These are phyloP conservation scores for Candida sp. DNA, from an alignment of 1,139 yeast species.

Conservation along the genomic window DNA sequence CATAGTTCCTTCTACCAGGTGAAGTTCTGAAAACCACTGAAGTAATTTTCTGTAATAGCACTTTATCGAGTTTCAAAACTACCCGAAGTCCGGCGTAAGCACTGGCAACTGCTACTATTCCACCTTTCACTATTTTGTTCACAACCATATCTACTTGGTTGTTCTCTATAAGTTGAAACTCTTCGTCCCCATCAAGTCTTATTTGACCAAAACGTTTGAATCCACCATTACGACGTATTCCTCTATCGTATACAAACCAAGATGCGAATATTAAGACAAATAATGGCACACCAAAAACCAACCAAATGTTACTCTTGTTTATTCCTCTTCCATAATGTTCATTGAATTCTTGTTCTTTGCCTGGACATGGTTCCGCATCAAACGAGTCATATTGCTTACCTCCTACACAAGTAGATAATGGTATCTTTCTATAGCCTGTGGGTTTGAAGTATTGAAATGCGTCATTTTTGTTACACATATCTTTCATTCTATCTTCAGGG, in stretches of 20 bases:
- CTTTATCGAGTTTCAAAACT: slow-evolving; percentile 30
- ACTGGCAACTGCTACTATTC: slow-evolving; percentile 51
- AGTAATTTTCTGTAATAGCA: slow-evolving; percentile 32
- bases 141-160: slow-evolving; percentile 62
- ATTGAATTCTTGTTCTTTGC: slow-evolving; percentile 66
- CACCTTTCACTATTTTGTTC: slow-evolving; percentile 58
- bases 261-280: slow-evolving; percentile 52
- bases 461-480: slow-evolving; percentile 54
- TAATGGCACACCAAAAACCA: slow-evolving; percentile 58
- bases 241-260: slow-evolving; percentile 79
- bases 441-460: slow-evolving; percentile 53
- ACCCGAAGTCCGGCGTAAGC: slow-evolving; percentile 39
- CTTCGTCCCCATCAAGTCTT: slow-evolving; percentile 71
- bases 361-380: slow-evolving; percentile 82
- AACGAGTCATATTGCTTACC: slow-evolving; percentile 58
- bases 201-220: slow-evolving; percentile 83
- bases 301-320: slow-evolving; percentile 49
- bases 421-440: slow-evolving; percentile 46
- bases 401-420: slow-evolving; percentile 43
- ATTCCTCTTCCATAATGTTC: slow-evolving; percentile 55
- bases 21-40: slow-evolving; percentile 36
- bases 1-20: slow-evolving; percentile 41
- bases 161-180: slow-evolving; percentile 61
- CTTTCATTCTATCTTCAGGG: slow-evolving; percentile 61
- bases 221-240: slow-evolving; percentile 78